phyloP scores from a whole-genome alignment of 805 yeast genomes.

The Maudiozyma turicensis region DNA sequence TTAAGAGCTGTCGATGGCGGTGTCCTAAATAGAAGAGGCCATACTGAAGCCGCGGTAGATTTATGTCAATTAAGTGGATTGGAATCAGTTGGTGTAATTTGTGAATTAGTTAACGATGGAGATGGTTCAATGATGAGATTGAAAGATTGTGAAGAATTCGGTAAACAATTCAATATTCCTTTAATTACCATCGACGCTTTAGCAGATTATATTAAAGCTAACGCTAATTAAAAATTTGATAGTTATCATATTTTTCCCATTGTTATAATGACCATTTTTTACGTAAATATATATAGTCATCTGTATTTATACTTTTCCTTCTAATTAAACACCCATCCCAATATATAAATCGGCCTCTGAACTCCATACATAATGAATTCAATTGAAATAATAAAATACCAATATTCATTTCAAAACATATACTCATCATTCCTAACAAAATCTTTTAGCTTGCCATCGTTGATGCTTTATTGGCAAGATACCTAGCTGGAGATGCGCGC shows the following conservation, averaged over 20 bases:
- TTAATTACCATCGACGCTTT: constrained; percentile 72
- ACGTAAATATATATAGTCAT: too few species aligned
- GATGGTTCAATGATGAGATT: constrained; percentile 95
- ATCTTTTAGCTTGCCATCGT: too few species aligned
- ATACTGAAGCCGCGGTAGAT: constrained; percentile 95
- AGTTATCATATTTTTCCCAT: too few species aligned
- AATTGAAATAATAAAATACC: not conserved
- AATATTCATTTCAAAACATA: not conserved
- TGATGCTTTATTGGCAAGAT: too few species aligned
- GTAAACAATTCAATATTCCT: constrained; percentile 50
- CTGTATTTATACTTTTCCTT: too few species aligned
- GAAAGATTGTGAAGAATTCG: constrained; percentile 71
- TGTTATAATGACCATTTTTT: too few species aligned
- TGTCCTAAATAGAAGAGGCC: constrained; percentile 75
- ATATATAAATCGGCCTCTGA: too few species aligned
- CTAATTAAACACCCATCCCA: too few species aligned
- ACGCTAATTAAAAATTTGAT: not conserved
- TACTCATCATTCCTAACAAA: not conserved
- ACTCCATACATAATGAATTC: too few species aligned
- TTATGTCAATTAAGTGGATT: constrained; percentile 67
- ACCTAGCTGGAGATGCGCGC: too few species aligned
- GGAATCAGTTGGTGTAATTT: constrained; percentile 82
- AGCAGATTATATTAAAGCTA: constrained; percentile 34
- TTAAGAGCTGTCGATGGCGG: constrained; percentile 85
- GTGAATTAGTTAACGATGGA: constrained; percentile 85